Percentiles rank a stretch among this genome's conserved stretches.
Conservation (phyloP, 495 filamentous ascomycete species). For the Penicillium bovifimosum region DNA sequence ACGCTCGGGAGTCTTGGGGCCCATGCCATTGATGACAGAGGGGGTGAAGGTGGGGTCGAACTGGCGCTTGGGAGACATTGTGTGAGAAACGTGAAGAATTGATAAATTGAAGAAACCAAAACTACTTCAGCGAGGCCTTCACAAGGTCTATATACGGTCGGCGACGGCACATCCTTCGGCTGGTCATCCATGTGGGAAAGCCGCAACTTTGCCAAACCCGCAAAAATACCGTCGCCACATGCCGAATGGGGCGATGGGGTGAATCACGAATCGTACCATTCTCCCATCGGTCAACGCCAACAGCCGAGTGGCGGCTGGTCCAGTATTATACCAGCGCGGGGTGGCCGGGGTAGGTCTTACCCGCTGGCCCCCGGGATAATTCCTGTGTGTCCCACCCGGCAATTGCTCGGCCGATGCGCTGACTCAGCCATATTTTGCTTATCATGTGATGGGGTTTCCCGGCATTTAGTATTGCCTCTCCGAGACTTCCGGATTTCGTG, state of each 20-base stretch:
- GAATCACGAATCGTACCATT: not conserved
- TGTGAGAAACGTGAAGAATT: not conserved
- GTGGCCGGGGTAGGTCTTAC: constrained; percentile 8
- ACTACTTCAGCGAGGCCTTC: not conserved
- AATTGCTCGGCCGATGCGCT: not conserved
- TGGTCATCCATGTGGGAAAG: constrained; percentile 15
- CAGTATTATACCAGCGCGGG: not conserved
- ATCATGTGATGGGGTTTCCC: not conserved
- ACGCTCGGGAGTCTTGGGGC: constrained; percentile 64
- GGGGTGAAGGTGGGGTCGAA: constrained; percentile 76
- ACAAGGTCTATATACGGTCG: constrained; percentile 20
- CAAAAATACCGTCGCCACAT: constrained; percentile 14
- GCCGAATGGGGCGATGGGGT: constrained; percentile 14
- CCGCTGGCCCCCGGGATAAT: constrained; percentile 4
- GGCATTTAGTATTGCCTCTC: no score
- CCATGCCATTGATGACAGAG: constrained; percentile 68
- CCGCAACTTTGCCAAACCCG: constrained; percentile 5
- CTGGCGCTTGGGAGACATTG: constrained; percentile 32
- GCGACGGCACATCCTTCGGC: constrained; percentile 29
- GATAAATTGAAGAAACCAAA: not conserved
- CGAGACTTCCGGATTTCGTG: not conserved
- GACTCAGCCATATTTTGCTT: not conserved
- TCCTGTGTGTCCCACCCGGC: not conserved
- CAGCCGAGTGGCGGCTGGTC: constrained; percentile 8
- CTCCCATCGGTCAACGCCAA: constrained; percentile 5